Evolutionary conservation across 1,284 basidiomycete genomes (phyloP).

Genomic region (Ganoderma lingzhi): DNA sequence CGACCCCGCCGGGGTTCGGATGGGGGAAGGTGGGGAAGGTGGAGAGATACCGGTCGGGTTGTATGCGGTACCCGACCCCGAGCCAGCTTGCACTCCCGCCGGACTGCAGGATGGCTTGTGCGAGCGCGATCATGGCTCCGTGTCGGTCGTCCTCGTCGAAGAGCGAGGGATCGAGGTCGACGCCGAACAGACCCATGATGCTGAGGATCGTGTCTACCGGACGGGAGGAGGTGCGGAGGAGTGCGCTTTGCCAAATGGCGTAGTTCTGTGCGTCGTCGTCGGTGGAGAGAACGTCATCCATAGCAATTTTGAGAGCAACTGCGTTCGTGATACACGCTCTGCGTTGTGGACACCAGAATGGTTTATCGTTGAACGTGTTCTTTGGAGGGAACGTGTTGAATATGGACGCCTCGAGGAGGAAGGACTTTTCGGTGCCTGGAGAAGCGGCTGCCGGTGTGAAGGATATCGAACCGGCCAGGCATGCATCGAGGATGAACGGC

Average conservation of each 20-base stretch:
- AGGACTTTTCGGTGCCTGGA: slow-evolving; percentile 7
- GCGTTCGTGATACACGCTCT: slow-evolving; percentile 21
- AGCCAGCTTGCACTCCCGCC: slow-evolving; percentile 38
- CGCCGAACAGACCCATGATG: slow-evolving; percentile 41
- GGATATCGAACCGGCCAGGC: slow-evolving; percentile 9
- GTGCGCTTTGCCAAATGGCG: slow-evolving; percentile 35
- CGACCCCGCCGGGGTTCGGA: slow-evolving; percentile 24
- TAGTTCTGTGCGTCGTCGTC: slow-evolving; percentile 14
- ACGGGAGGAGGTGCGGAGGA: slow-evolving; percentile 37
- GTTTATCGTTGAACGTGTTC: slow-evolving; percentile 3
- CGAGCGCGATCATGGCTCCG: slow-evolving; percentile 37
- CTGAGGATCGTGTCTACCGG: slow-evolving; percentile 41
- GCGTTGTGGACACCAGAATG: slow-evolving; percentile 12
- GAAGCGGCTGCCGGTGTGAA: slow-evolving; percentile 5
- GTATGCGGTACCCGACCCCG: slow-evolving; percentile 19
- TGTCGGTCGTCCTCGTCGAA: slow-evolving; percentile 34
- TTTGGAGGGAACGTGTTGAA: slow-evolving; percentile 15
- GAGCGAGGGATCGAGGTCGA: slow-evolving; percentile 29
- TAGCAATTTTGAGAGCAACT: slow-evolving; percentile 23
- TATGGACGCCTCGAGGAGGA: slow-evolving; percentile 12
- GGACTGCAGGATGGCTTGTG: slow-evolving; percentile 29
- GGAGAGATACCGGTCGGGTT: slow-evolving; percentile 26
- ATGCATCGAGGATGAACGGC: slow-evolving; percentile 13
- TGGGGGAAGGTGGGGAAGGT: slow-evolving; percentile 37
- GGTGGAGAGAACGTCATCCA: slow-evolving; percentile 14